phyloP scores from a whole-genome alignment of 2,329 filamentous ascomycete genomes.

The Trichoderma gracile region DNA sequence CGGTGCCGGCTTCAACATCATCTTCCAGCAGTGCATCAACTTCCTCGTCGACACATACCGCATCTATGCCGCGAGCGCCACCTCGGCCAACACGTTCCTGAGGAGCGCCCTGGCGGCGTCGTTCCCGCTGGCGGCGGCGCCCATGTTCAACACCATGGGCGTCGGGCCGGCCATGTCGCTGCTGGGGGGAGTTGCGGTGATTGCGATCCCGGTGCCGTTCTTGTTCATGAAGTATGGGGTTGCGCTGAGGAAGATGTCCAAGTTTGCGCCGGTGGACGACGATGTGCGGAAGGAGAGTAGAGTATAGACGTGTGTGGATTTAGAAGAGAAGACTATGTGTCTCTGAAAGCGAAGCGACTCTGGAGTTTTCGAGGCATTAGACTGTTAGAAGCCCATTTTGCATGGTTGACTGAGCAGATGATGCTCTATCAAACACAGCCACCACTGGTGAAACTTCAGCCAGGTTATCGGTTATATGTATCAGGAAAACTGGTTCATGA shows the following conservation, averaged over 20 bases:
- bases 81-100: slow-evolving; percentile 64
- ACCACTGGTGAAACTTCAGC: too few species aligned
- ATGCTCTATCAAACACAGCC: too few species aligned
- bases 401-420: too few species aligned
- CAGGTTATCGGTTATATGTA: too few species aligned
- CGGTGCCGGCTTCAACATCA: slow-evolving; percentile 39
- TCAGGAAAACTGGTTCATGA: too few species aligned
- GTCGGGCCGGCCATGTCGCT: slow-evolving; percentile 50
- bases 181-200: slow-evolving; percentile 2
- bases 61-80: slow-evolving; percentile 60
- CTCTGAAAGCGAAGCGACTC: too few species aligned
- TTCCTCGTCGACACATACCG: slow-evolving; percentile 57
- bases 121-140: slow-evolving; percentile 56
- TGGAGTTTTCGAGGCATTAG: too few species aligned
- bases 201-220: slow-evolving; percentile 18
- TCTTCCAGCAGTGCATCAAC: slow-evolving; percentile 55
- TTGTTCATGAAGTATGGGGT: slow-evolving; percentile 15
- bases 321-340: neutral
- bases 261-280: slow-evolving; percentile 8
- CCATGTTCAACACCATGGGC: neutral
- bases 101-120: slow-evolving; percentile 58
- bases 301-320: neutral
- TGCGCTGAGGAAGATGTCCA: neutral
- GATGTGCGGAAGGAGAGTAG: neutral
- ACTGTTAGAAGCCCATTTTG: too few species aligned